A percentile compares a stretch with the other conserved stretches of the same genome.
These are phyloP conservation scores for Trichoderma lentiforme DNA, from an alignment of 2,329 filamentous ascomycete species.

Conservation along the genomic window DNA sequence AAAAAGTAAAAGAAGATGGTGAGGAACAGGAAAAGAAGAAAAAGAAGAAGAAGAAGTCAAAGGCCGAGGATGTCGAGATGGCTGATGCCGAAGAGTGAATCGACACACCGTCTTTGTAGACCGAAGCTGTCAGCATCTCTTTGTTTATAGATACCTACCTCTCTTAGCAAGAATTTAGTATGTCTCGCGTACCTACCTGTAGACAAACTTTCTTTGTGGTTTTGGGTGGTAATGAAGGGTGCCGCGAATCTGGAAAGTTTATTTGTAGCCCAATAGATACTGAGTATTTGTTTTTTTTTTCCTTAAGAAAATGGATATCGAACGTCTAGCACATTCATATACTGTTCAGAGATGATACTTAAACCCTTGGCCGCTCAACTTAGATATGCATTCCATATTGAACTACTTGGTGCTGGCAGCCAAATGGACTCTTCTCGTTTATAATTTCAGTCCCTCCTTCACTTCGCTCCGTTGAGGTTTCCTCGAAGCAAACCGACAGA, in stretches of 20 bases:
- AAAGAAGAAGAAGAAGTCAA: conserved; percentile 16
- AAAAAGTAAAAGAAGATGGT: background rate
- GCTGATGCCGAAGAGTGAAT: conserved; percentile 2
- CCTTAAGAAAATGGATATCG: too few relatives aligned
- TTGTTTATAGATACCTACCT: background rate
- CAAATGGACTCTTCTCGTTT: background rate
- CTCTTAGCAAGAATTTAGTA: too few relatives aligned
- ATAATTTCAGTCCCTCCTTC: background rate
- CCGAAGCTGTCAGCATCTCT: background rate
- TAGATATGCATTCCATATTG: background rate
- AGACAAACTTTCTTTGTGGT: background rate
- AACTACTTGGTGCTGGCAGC: background rate
- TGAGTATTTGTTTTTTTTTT: background rate
- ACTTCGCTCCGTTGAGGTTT: background rate
- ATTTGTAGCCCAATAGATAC: background rate
- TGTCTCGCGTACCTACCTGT: background rate
- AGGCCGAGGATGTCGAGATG: conserved; percentile 5
- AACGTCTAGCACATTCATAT: background rate
- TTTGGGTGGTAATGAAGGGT: background rate
- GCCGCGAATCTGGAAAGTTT: background rate
- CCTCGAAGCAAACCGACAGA: background rate
- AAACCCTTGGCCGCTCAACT: background rate
- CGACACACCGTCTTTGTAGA: background rate
- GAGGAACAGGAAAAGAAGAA: background rate
- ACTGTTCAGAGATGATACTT: background rate